phyloP scores from a whole-genome alignment of 2,329 filamentous ascomycete genomes.

The Rutstroemia sp. region DNA sequence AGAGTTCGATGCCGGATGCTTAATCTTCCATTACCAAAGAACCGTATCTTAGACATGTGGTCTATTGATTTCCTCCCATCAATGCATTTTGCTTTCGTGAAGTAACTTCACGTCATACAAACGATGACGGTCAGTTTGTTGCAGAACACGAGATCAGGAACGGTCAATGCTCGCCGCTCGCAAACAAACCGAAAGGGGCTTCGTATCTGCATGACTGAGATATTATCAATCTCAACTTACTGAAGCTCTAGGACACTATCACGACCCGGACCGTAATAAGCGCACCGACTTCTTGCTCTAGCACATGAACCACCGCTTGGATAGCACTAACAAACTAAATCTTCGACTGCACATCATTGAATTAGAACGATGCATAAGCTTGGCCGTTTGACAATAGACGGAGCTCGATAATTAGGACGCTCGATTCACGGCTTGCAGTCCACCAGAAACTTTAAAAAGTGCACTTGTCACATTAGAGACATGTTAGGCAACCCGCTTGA shows the following conservation, averaged over 20 bases:
- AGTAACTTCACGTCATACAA: not conserved
- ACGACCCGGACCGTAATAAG: not conserved
- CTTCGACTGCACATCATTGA: not conserved
- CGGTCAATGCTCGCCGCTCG: not conserved
- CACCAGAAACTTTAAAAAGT: not conserved
- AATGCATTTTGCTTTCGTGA: not conserved
- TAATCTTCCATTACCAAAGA: not conserved
- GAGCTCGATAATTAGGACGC: not conserved
- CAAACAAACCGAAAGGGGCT: not conserved
- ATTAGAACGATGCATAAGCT: not conserved
- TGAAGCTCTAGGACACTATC: not conserved
- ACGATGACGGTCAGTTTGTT: not conserved
- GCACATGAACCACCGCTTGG: not conserved
- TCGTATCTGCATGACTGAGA: not conserved
- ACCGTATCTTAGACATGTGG: not conserved
- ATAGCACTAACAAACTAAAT: not conserved
- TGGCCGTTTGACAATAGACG: not conserved
- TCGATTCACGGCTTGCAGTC: not conserved
- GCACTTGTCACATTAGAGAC: not conserved
- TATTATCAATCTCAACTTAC: not conserved
- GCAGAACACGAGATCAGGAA: not conserved
- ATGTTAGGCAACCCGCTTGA: not conserved
- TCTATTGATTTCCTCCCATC: not conserved
- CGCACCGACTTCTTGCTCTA: not conserved
- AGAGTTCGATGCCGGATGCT: too few species aligned